Evolutionary conservation across 2,329 filamentous ascomycete genomes (phyloP), one percentile per base, ranked within the genome.

Genomic region (Colletotrichum sp.): DNA sequence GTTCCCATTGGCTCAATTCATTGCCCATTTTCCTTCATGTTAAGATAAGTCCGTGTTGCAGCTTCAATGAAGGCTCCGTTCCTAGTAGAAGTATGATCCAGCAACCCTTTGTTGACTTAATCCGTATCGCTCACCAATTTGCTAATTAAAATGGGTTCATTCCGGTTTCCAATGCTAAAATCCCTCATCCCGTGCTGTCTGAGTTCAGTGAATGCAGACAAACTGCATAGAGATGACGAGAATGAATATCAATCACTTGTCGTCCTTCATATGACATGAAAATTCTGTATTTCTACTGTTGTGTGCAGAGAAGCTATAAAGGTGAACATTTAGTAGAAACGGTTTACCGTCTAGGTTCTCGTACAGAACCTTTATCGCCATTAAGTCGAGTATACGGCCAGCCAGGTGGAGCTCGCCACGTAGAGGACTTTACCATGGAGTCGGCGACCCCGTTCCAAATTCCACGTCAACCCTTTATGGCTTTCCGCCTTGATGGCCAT

Each of bases 111-210:
- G 6, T 21, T 21, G 43, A 21, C 43, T 21, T 5, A 24, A 52
- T 7, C 1, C 18, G 0, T n/a, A 0, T 1, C 3, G 16, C n/a
- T 21, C n/a, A 52, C 4, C 1, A 21, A 52, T 2, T 21, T 21
- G 43, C n/a, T 4, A 4, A 24, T 24, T 24, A 26, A 13, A 5
- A 7, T 7, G 6, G 10, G n/a, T 24, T 0, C 12, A 7, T 21
- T 52, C 10, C 1, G n/a, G 12, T 21, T 52, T 21, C 6, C 12
- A 12, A 52, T 21, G 10, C n/a, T 21, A 21, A 6, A 21, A 21
- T 7, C 6, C 2, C 43, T 52, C 10, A 4, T 2, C 2, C n/a
- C 1, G n/a, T 52, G n/a, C 43, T 21, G n/a, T 52, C 43, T 21
- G 43, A 21, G n/a, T 24, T 4, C 10, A 52, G 43, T 21, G 43